Percentiles rank a stretch among this genome's conserved stretches.
Evolutionary conservation across 2,329 filamentous ascomycete species (phyloP).

Genomic region (Elsinoe australis): DNA sequence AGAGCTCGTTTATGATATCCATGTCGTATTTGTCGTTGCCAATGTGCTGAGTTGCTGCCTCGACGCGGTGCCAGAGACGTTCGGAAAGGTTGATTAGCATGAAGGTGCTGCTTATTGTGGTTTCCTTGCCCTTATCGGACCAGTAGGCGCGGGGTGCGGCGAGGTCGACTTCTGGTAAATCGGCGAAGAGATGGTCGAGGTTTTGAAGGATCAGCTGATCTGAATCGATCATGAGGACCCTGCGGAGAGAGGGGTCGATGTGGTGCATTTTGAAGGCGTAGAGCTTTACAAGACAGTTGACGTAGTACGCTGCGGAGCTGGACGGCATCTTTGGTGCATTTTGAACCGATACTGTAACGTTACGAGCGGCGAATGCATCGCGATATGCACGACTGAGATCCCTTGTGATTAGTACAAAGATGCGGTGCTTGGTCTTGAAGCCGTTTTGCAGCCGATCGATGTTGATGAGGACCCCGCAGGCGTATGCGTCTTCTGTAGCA

Average conservation of each 20-base stretch:
- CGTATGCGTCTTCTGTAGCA: slow-evolving; percentile 26
- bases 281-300: slow-evolving; percentile 27
- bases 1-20: slow-evolving; percentile 27
- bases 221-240: slow-evolving; percentile 26
- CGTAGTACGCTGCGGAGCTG: slow-evolving; percentile 22
- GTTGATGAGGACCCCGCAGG: slow-evolving; percentile 28
- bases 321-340: slow-evolving; percentile 22
- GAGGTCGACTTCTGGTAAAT: slow-evolving; percentile 24
- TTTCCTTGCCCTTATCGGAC: slow-evolving; percentile 23
- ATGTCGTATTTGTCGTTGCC: slow-evolving; percentile 26
- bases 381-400: slow-evolving; percentile 22
- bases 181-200: slow-evolving; percentile 27
- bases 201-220: slow-evolving; percentile 28
- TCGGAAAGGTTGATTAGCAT: slow-evolving; percentile 26
- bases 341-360: slow-evolving; percentile 23
- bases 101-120: slow-evolving; percentile 26
- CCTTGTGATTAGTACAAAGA: slow-evolving; percentile 25
- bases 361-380: slow-evolving; percentile 18
- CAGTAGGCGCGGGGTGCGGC: slow-evolving; percentile 29
- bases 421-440: slow-evolving; percentile 22
- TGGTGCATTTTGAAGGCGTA: slow-evolving; percentile 27
- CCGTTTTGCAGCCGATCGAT: slow-evolving; percentile 24
- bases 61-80: slow-evolving; percentile 24
- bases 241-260: slow-evolving; percentile 22
- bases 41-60: slow-evolving; percentile 21